Conservation (phyloP, 345 rosid genomes). For the Xanthoceras sorbifolium region DNA sequence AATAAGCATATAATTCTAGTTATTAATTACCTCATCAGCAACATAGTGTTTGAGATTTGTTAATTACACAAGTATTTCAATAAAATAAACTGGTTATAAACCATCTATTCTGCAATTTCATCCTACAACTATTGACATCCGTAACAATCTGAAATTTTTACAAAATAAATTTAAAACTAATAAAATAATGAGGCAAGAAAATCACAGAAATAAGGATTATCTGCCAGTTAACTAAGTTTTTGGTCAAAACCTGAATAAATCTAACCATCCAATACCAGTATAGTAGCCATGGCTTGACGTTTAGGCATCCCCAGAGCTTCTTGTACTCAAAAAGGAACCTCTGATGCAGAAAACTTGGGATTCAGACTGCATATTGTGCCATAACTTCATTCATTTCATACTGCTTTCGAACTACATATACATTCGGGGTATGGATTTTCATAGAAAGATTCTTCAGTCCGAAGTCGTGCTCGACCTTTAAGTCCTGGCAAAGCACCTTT, state of each 20-base stretch:
- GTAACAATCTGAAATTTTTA: too few species aligned
- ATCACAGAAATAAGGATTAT: neutral
- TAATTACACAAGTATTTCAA: too few species aligned
- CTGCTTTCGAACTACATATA: constrained; percentile 59
- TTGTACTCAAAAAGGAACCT: neutral
- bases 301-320: neutral
- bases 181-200: neutral
- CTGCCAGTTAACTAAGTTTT: neutral
- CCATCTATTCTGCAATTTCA: too few species aligned
- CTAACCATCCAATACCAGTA: neutral
- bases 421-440: constrained; percentile 93
- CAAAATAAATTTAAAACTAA: too few species aligned
- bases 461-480: constrained; percentile 75
- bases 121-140: too few species aligned
- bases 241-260: neutral
- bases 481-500: constrained; percentile 65
- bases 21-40: too few species aligned
- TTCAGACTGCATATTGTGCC: neutral
- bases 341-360: neutral
- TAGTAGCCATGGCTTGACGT: neutral
- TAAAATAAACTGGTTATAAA: too few species aligned
- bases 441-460: constrained; percentile 90
- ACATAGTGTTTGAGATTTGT: too few species aligned
- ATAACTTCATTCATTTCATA: constrained; percentile 3
- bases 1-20: too few species aligned